Evolutionary conservation across 1,284 basidiomycete genomes (phyloP), one percentile per base, ranked within the genome.

Genomic region (Xerocomus nothofagi): DNA sequence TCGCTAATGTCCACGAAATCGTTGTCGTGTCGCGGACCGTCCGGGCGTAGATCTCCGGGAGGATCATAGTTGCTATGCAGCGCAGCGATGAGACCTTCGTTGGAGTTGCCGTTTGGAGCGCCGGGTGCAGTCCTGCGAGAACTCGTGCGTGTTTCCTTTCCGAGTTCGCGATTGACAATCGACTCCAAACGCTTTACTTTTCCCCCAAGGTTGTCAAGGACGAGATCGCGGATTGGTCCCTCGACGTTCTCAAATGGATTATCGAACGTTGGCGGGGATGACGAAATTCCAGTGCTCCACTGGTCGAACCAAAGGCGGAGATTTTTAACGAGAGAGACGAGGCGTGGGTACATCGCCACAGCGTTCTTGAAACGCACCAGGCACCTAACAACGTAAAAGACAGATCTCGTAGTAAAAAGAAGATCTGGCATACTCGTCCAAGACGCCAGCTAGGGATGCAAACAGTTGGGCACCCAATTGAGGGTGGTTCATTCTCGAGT

Each of bases 21-120:
- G 49, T 89, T 88, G 56, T 88, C 78, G 52, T 88, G 84, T 3
- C 85, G 72, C 1, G 77, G 74, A 4, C 83, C 85, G 0, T 69
- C 70, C 5, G 53, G 38, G 1, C 80, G 76, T 3, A 76, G 59
- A 0, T 63, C 62, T 9, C 84, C 84, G 0, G 84, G 84, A 15
- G 78, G 78, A 42, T 81, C 77, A 55, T 80, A 82, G 33, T 61
- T 69, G 37, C 68, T 68, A 14, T 61, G 57, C 10, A 80, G 64
- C 4, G 73, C 70, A 20, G 71, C 68, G 3, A 73, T 50, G n/a
- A 75, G 49, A 5, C 61, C 70, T 37, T 71, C 72, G 20, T 58
- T 55, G 0, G 63, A 24, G 29, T 48, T 44, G 38, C 54, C 34
- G n/a, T 44, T 47, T 1, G 21, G 10, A 42, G 21, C 21, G 30